Base-by-base conservation (phyloP, 129 eudicot species). In the Helichrysum umbraculigerum region DNA sequence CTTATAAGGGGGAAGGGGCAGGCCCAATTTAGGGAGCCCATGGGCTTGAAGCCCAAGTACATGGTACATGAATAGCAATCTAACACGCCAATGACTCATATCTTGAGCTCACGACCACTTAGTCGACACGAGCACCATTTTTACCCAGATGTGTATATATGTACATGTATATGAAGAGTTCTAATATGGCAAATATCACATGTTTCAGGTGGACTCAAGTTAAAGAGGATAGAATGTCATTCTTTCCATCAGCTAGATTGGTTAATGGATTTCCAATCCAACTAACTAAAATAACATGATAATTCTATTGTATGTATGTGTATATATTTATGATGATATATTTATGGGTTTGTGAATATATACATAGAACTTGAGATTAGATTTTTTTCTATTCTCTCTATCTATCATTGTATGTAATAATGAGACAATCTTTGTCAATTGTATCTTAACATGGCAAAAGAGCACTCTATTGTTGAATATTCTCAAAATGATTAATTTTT, bases 161-260 rank as follows among this genome's bases (percentile, higher is more conserved):
- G 10, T 11, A 39, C 29, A 3, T 37, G 3, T 20, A 25, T 59
- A 57, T 19, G 6, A 19, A 25, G 41, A 73, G 75, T 33, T 33
- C 51, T 16, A 69, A 3, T 52, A 50, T 61, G 61, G 71, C n/a
- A 62, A 25, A 69, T 52, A 20, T 65, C 4, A 56, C 11, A 66
- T 54, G 30, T 78, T 74, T 70, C 81, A 90, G 96, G 88, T 87
- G 96, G 96, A 84, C 78, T 37, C 89, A 90, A 65, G 67, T 86
- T 50, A 88, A 90, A 87, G 96, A 87, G 52, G 93, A 88, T 70
- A 72, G 71, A 29, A 86, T 90, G 91, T 86, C 89, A 14, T 90
- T 90, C 82, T 90, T 90, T 22, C 96, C 93, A 1, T 86, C 93
- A 0, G 93, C 96, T 30, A 86, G 97, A 79, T 77, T 91, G 83